phyloP scores from a whole-genome alignment of 129 eudicot genomes.

The Escallonia rubra region DNA sequence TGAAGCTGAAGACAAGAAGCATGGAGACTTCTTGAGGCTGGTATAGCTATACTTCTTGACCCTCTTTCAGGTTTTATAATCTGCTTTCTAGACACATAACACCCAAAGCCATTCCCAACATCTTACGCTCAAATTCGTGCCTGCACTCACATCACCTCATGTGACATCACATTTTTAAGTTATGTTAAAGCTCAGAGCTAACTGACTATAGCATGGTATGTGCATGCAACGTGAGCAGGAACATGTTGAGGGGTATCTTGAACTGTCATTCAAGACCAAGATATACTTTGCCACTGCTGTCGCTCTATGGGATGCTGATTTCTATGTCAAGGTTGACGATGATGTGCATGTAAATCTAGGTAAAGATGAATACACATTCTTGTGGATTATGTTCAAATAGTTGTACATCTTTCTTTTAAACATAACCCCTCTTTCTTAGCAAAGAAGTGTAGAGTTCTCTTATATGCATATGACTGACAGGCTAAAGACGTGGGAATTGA shows the following conservation, averaged over 20 bases:
- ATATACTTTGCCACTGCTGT: conserved; percentile 69
- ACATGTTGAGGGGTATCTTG: conserved; percentile 88
- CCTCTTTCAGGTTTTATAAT: not conserved
- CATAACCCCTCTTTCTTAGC: no score
- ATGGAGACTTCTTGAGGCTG: conserved; percentile 80
- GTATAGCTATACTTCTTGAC: conserved; percentile 10
- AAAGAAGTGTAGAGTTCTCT: no score
- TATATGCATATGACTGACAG: not conserved
- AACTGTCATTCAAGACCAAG: conserved; percentile 89
- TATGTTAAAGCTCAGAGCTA: not conserved
- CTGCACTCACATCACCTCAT: not conserved
- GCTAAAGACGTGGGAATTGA: not conserved
- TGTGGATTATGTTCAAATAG: not conserved
- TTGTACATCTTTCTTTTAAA: not conserved
- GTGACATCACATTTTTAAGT: no score
- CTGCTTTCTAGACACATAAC: not conserved
- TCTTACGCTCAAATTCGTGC: not conserved
- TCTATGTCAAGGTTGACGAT: conserved; percentile 89
- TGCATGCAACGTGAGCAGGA: conserved; percentile 35
- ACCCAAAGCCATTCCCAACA: not conserved
- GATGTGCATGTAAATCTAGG: conserved; percentile 91
- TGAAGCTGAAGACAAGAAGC: conserved; percentile 85
- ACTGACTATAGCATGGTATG: not conserved
- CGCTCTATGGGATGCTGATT: conserved; percentile 87
- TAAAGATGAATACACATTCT: conserved; percentile 2